A percentile compares a stretch with the other conserved stretches of the same genome.
Evolutionary conservation across 73 alveolate species (phyloP).

Genomic region (Effrenium voratum): DNA sequence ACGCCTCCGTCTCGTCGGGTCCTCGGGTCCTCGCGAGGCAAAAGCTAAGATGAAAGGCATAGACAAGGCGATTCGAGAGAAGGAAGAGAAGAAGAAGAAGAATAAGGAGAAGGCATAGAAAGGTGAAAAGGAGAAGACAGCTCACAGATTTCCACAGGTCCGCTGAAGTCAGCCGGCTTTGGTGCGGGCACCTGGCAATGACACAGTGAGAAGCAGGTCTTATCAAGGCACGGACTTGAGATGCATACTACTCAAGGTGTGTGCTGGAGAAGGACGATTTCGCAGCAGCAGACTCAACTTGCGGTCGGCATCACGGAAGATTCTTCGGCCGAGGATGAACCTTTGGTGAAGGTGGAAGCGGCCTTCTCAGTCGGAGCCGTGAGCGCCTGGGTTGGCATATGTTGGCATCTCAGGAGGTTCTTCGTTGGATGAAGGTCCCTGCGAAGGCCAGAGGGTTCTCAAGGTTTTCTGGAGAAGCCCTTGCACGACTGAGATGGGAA

Average conservation of each 20-base stretch:
- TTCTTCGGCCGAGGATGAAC: constrained; percentile 35
- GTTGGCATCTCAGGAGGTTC: constrained; percentile 3
- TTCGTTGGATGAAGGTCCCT: constrained; percentile 40
- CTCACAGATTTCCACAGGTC: constrained; percentile 6
- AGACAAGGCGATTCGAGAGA: no score
- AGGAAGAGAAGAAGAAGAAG: not conserved
- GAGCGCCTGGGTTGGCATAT: no score
- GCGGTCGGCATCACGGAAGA: not conserved
- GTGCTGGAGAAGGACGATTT: constrained; percentile 72
- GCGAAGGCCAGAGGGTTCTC: not conserved
- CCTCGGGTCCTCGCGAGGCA: no score
- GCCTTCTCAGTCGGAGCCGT: not conserved
- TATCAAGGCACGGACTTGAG: not conserved
- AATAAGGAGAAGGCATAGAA: not conserved
- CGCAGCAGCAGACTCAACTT: not conserved
- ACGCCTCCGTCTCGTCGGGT: constrained; percentile 11
- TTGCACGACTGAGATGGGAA: no score
- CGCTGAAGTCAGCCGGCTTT: constrained; percentile 45
- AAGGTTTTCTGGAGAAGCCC: no score
- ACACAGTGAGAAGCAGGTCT: not conserved
- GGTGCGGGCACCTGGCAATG: not conserved
- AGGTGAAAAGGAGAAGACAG: not conserved
- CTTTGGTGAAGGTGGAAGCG: constrained; percentile 72
- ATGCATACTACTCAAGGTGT: not conserved
- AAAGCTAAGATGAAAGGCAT: no score